Conservation (phyloP, 129 eudicot species). For the Erigeron canadensis region DNA sequence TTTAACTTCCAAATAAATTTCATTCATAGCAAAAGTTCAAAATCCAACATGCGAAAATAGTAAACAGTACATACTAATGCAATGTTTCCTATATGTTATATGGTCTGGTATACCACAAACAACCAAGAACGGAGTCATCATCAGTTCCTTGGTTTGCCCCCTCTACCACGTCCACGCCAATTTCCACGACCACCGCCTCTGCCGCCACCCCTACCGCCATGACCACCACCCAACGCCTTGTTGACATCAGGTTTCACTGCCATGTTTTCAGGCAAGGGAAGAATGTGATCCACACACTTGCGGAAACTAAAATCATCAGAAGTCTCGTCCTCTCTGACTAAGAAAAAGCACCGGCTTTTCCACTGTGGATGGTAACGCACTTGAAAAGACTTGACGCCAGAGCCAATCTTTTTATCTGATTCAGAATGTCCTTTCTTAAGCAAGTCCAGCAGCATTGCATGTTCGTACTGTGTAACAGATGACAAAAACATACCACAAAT, state of each 20-base stretch:
- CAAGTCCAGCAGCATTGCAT: slow-evolving; percentile 62
- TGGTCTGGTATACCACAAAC: neutral
- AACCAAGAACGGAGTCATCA: neutral
- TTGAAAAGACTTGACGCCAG: slow-evolving; percentile 65
- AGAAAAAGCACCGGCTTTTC: slow-evolving; percentile 86
- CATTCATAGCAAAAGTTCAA: slow-evolving; percentile 12
- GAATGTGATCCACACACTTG: slow-evolving; percentile 94
- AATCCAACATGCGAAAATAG: neutral
- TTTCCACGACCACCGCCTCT: slow-evolving; percentile 62
- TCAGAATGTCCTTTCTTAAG: slow-evolving; percentile 84
- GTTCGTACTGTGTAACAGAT: slow-evolving; percentile 73
- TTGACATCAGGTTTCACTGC: slow-evolving; percentile 61
- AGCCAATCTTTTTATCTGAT: slow-evolving; percentile 76
- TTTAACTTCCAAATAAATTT: neutral
- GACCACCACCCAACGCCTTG: slow-evolving; percentile 62
- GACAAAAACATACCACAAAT: neutral
- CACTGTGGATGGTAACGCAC: slow-evolving; percentile 69
- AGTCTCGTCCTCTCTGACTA: slow-evolving; percentile 63
- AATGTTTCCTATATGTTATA: slow-evolving; percentile 9
- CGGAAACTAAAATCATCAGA: slow-evolving; percentile 95
- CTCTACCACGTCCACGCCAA: slow-evolving; percentile 59
- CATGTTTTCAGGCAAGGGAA: slow-evolving; percentile 94
- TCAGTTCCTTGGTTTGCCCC: slow-evolving; percentile 51
- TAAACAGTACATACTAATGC: slow-evolving; percentile 12
- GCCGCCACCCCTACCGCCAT: slow-evolving; percentile 37